Evolutionary conservation across 768 basidiomycete genomes (phyloP), one percentile per base, ranked within the genome.

Genomic region (Macrolepiota dolichaula): DNA sequence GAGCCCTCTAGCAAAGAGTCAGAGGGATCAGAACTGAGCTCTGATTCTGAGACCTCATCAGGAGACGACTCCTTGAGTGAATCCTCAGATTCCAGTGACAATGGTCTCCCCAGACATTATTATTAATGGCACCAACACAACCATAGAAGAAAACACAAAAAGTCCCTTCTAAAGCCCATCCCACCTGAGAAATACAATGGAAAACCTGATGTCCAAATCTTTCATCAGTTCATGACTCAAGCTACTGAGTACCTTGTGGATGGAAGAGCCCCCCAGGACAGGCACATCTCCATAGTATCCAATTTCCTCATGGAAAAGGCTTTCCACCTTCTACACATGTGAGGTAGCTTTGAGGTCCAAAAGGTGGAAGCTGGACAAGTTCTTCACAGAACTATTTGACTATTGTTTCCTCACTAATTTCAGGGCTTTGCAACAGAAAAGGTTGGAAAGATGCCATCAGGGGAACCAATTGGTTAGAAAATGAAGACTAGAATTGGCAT

Each of bases 331-430:
- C 37, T 77, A 74, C 40, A 67, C 71, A 0, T 61, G 61, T 5
- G 64, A n/a, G n/a, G n/a, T n/a, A n/a, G n/a, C n/a, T n/a, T n/a
- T n/a, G n/a, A n/a, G n/a, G n/a, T n/a, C n/a, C 0, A 54, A 65
- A 10, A 36, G 61, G 0, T 77, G 73, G 72, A 61, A n/a, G 1
- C 22, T 74, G 0, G 38, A 62, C 24, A 19, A 62, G 1, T 74
- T 75, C 61, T 72, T 73, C 51, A 24, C 40, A 0, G 70, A 67
- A 25, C 27, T 77, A 11, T 75, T 74, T 52, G 66, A 75, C 17
- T 70, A 69, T n/a, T 73, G 74, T n/a, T n/a, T n/a, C n/a, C n/a
- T n/a, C n/a, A n/a, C n/a, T n/a, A n/a, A n/a, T n/a, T n/a, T n/a
- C n/a, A 46, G 63, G 2, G 44, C 67, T 19, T 55, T 73, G 25